phyloP scores from a whole-genome alignment of 2,329 filamentous ascomycete species.

The Verticillium nonalfalfae region DNA sequence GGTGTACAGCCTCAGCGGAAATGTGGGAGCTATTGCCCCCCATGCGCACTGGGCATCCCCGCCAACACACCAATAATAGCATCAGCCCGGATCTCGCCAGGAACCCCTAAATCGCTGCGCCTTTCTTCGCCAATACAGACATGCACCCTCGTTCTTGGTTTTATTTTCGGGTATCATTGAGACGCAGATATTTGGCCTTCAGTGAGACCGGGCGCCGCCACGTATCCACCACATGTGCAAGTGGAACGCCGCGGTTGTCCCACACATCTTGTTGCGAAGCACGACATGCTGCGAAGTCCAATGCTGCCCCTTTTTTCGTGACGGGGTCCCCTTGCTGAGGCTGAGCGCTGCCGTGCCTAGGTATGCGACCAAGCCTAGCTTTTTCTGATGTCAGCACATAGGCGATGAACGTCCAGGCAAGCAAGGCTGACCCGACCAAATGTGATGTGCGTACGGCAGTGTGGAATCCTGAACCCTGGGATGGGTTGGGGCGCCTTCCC shows the following conservation, averaged over 20 bases:
- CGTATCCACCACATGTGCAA: neutral
- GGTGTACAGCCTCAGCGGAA: constrained; percentile 11
- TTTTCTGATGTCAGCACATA: neutral
- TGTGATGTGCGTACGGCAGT: neutral
- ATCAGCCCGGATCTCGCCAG: neutral
- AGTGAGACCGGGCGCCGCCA: neutral
- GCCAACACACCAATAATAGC: constrained; percentile 11
- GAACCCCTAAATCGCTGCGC: neutral
- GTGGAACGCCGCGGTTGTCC: neutral
- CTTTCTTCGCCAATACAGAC: neutral
- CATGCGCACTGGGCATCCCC: constrained; percentile 3
- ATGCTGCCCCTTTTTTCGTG: neutral
- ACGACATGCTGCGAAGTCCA: neutral
- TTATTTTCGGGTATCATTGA: neutral
- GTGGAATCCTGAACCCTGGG: neutral
- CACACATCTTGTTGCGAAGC: neutral
- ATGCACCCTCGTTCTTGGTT: neutral
- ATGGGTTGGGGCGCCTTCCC: neutral
- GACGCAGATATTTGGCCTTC: neutral
- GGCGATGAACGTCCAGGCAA: neutral
- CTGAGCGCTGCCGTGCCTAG: neutral
- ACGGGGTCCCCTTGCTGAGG: neutral
- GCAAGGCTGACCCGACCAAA: neutral
- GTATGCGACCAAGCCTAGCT: neutral
- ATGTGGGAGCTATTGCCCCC: constrained; percentile 8